Conservation (phyloP, 148 eudicot genomes). For the Rhododendron mucronatum region DNA sequence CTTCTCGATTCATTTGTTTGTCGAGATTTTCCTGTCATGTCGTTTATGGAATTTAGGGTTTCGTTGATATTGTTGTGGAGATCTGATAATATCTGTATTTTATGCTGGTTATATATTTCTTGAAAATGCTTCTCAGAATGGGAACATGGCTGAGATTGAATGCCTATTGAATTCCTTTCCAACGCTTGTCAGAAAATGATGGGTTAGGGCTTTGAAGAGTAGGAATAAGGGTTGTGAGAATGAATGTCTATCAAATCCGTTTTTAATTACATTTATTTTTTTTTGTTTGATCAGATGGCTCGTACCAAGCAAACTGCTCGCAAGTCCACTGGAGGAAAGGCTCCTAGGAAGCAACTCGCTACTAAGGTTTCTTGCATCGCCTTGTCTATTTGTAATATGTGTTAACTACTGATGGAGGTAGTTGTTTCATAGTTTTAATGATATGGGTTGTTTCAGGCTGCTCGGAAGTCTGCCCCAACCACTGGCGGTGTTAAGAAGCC, state of each 20-base stretch:
- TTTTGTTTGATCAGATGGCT: constrained; percentile 44
- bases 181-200: background rate
- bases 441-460: constrained; percentile 35
- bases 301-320: constrained; percentile 97
- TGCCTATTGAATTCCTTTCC: too few species aligned
- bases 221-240: background rate
- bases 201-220: background rate
- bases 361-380: constrained; percentile 44
- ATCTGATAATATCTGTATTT: background rate
- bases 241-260: background rate
- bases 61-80: background rate
- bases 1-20: background rate
- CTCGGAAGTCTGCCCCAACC: constrained; percentile 89
- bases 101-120: too few species aligned
- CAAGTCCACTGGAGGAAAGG: constrained; percentile 92
- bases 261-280: background rate
- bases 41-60: background rate
- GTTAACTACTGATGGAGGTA: background rate
- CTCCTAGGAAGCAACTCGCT: constrained; percentile 89
- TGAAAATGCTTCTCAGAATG: too few species aligned
- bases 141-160: too few species aligned
- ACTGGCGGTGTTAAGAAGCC: constrained; percentile 96
- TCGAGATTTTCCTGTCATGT: background rate
- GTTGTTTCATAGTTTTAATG: background rate
- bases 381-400: background rate